phyloP scores from a whole-genome alignment of 176 grass and related monocot species.

The Aegilops umbellulata region DNA sequence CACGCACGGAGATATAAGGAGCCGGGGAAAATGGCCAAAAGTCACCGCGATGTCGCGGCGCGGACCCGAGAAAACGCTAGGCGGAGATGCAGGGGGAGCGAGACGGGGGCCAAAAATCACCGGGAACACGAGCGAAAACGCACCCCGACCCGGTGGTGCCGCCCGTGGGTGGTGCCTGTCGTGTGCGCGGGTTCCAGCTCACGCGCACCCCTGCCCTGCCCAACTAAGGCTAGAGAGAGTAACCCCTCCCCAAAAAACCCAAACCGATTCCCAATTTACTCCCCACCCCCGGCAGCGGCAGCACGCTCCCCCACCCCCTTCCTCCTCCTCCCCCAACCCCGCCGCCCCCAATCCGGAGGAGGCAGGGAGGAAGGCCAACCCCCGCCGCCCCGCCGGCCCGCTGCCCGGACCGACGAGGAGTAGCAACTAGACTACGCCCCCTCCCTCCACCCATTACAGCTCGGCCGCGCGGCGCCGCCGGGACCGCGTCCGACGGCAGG shows the following conservation, averaged over 20 bases:
- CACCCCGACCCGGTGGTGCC: not conserved
- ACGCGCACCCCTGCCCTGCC: not conserved
- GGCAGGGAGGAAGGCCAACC: slow-evolving; percentile 21
- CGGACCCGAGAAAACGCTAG: not conserved
- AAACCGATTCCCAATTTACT: slow-evolving; percentile 37
- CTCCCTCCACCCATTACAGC: not conserved
- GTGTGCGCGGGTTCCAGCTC: slow-evolving; percentile 18
- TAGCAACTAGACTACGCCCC: not conserved
- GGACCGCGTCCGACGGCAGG: too few species aligned
- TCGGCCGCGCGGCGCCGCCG: not conserved
- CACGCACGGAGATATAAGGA: not conserved
- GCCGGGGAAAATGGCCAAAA: not conserved
- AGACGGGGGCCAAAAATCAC: not conserved
- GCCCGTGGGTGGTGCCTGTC: not conserved
- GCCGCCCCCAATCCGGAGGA: slow-evolving; percentile 34
- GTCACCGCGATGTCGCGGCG: not conserved
- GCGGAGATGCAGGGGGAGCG: not conserved
- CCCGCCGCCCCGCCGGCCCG: too few species aligned
- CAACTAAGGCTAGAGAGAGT: too few species aligned
- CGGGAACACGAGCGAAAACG: not conserved
- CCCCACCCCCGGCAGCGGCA: not conserved
- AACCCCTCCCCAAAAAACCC: not conserved
- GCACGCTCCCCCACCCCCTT: not conserved
- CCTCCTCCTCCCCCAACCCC: slow-evolving; percentile 8
- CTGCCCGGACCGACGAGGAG: not conserved